A percentile compares a stretch with the other conserved stretches of the same genome.
Conservation (phyloP, 1,284 basidiomycete species). For the Leccinum proliferum region DNA sequence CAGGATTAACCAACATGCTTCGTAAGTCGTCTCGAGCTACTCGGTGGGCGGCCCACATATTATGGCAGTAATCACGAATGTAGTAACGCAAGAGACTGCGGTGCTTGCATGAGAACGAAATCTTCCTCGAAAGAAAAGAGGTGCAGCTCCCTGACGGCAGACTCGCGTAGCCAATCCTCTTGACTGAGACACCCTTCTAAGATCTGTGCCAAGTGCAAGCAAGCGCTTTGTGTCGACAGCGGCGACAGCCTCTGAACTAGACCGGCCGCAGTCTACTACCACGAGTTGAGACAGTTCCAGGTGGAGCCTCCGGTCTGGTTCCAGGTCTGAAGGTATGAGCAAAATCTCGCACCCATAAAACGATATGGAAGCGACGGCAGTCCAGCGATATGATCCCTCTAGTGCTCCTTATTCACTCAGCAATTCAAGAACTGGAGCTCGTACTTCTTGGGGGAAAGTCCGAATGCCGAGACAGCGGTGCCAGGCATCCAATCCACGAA, state of each 20-base stretch:
- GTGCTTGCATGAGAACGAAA: neutral
- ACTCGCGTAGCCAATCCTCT: neutral
- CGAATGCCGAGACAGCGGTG: neutral
- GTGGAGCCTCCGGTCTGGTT: too few species aligned
- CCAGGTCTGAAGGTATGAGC: too few species aligned
- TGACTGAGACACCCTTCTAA: fast-evolving
- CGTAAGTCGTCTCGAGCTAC: neutral
- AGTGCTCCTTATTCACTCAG: constrained; percentile 11
- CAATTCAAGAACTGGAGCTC: constrained; percentile 9
- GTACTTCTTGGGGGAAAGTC: constrained; percentile 1
- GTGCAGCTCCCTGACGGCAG: constrained; percentile 4
- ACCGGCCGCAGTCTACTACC: too few species aligned
- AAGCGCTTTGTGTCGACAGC: constrained; percentile 7
- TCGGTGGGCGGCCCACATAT: too few species aligned
- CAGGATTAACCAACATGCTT: neutral
- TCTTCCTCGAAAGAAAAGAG: neutral
- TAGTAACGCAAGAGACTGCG: constrained; percentile 6
- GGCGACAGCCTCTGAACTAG: neutral
- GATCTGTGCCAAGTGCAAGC: neutral
- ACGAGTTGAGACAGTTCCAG: too few species aligned
- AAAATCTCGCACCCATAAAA: constrained; percentile 6
- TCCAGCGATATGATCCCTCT: constrained; percentile 7
- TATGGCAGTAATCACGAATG: neutral
- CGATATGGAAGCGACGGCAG: constrained; percentile 10
- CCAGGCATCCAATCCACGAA: constrained; percentile 1